Percentiles rank a stretch among this genome's conserved stretches.
Evolutionary conservation across 208 protist genomes (phyloP).

Genomic region (Histomonas meleagridis): DNA sequence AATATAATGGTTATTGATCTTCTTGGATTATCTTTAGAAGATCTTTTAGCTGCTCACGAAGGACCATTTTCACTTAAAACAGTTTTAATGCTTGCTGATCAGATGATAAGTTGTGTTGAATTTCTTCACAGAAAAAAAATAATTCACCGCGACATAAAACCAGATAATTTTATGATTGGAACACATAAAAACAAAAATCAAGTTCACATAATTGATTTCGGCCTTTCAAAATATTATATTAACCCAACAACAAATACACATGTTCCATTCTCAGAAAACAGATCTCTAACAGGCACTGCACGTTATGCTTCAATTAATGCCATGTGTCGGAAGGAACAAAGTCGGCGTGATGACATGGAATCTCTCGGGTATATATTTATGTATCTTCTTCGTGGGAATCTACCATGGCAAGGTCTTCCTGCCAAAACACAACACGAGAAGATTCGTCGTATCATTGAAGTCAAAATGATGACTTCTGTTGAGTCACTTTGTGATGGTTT

Average conservation of each 20-base stretch:
- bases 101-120: constrained; percentile 80
- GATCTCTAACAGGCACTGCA: constrained; percentile 38
- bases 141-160: constrained; percentile 81
- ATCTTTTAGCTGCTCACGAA: constrained; percentile 76
- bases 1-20: constrained; percentile 96
- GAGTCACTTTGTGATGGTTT: constrained; percentile 37
- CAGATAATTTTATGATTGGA: constrained; percentile 96
- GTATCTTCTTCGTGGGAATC: constrained; percentile 36
- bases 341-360: constrained; percentile 44
- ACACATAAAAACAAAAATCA: constrained; percentile 61
- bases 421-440: constrained; percentile 32
- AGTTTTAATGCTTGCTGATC: constrained; percentile 84
- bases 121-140: constrained; percentile 85
- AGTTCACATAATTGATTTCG: constrained; percentile 26
- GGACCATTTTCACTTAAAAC: constrained; percentile 87
- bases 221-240: constrained; percentile 20
- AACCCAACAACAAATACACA: not conserved
- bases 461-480: constrained; percentile 36
- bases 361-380: constrained; percentile 40
- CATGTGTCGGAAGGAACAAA: constrained; percentile 39
- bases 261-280: not conserved
- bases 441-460: constrained; percentile 10
- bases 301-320: constrained; percentile 44
- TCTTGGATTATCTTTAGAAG: constrained; percentile 84
- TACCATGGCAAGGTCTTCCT: constrained; percentile 44